Evolutionary conservation across 1,139 yeast genomes (phyloP).

Genomic region (Kodamaea fungicola): DNA sequence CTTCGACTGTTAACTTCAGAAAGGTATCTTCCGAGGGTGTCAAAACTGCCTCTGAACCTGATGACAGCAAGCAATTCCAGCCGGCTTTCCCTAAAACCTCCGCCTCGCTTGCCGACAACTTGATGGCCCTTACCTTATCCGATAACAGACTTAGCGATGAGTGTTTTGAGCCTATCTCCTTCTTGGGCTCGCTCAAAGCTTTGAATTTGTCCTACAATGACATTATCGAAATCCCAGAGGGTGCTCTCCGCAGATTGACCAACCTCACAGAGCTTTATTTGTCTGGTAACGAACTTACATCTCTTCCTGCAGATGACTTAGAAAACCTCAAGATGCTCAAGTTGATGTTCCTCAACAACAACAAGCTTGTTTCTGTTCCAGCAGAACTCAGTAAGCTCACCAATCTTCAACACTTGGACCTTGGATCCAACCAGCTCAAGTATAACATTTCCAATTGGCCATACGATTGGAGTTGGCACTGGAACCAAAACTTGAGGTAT

Average conservation of each 20-base stretch:
- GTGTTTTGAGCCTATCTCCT: slow-evolving; percentile 65
- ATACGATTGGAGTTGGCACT: slow-evolving; percentile 97
- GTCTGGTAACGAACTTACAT: slow-evolving; percentile 78
- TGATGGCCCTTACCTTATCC: slow-evolving; percentile 61
- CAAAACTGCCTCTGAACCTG: neutral
- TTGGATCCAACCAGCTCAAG: slow-evolving; percentile 85
- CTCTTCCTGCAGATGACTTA: slow-evolving; percentile 83
- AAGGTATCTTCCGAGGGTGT: slow-evolving; percentile 8
- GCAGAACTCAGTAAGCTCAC: slow-evolving; percentile 76
- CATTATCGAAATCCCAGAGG: slow-evolving; percentile 73
- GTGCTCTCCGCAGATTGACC: slow-evolving; percentile 58
- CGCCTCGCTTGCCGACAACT: slow-evolving; percentile 45
- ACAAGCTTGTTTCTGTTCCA: slow-evolving; percentile 82
- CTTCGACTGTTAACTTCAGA: slow-evolving; percentile 28
- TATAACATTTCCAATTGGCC: slow-evolving; percentile 94
- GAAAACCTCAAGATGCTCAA: slow-evolving; percentile 57
- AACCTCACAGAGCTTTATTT: slow-evolving; percentile 66
- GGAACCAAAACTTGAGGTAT: slow-evolving; percentile 71
- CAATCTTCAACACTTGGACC: slow-evolving; percentile 72
- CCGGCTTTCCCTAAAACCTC: slow-evolving; percentile 9
- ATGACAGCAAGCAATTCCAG: slow-evolving; percentile 2
- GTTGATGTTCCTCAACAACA: slow-evolving; percentile 72
- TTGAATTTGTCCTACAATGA: slow-evolving; percentile 84
- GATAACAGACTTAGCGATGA: slow-evolving; percentile 85
- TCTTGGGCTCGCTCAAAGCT: slow-evolving; percentile 54